A percentile compares a stretch with the other conserved stretches of the same genome.
Conservation (phyloP, 805 yeast genomes). For the Wilhelminamyces savonicus region DNA sequence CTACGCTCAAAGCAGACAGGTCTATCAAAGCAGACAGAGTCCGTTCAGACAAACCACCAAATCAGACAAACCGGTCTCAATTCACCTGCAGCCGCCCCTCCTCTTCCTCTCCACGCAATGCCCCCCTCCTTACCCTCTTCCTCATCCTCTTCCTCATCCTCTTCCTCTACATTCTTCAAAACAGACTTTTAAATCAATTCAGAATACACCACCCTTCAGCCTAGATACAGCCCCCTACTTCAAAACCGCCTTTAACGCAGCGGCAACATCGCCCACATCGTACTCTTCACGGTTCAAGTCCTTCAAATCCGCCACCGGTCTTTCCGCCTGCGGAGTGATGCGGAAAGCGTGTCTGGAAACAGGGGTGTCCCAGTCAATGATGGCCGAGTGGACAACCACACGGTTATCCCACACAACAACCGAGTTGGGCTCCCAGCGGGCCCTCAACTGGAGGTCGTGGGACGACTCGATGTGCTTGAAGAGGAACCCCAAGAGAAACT, state of each 20-base stretch:
- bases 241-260: conserved; percentile 18
- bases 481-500: conserved; percentile 22
- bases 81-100: too few species aligned
- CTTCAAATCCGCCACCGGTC: conserved; percentile 30
- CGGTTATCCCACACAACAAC: conserved; percentile 34
- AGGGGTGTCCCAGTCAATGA: conserved; percentile 30
- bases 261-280: conserved; percentile 25
- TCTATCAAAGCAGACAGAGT: too few species aligned
- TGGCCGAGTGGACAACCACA: conserved; percentile 27
- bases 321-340: conserved; percentile 31
- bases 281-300: conserved; percentile 31
- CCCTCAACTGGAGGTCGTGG: conserved; percentile 31
- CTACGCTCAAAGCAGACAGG: too few species aligned
- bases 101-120: too few species aligned
- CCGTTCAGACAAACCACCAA: too few species aligned
- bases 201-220: too few species aligned
- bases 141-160: too few species aligned
- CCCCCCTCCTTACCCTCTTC: too few species aligned
- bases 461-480: conserved; percentile 26
- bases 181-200: too few species aligned
- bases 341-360: conserved; percentile 31
- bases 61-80: too few species aligned
- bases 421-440: conserved; percentile 30
- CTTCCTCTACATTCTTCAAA: too few species aligned
- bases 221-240: background rate